Conservation (phyloP, 352 stramenopile species). For the Phytophthora aleatoria region DNA sequence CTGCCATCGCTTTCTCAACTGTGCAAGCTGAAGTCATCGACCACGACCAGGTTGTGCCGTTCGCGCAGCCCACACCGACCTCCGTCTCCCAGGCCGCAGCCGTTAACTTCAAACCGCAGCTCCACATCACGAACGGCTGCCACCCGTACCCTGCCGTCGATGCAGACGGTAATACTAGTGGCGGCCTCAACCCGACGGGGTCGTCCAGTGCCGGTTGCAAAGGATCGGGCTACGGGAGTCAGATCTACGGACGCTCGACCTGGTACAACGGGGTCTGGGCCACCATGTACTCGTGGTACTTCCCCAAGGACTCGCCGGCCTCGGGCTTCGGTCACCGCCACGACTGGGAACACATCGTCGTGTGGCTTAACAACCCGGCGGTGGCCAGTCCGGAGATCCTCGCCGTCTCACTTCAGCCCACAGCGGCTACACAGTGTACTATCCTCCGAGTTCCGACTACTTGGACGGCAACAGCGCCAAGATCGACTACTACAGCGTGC, state of each 20-base stretch:
- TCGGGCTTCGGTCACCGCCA: conserved; percentile 1
- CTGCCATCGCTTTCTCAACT: too few relatives aligned
- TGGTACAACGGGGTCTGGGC: conserved; percentile 4
- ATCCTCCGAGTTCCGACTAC: not conserved
- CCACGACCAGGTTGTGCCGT: not conserved
- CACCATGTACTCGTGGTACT: conserved; percentile 8
- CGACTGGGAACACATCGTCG: conserved; percentile 3
- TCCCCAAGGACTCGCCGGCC: conserved; percentile 5
- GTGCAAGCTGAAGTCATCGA: too few relatives aligned
- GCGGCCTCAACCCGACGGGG: not conserved
- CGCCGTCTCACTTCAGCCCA: conserved; percentile 1
- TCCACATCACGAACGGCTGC: conserved; percentile 8
- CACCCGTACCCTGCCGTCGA: conserved; percentile 4
- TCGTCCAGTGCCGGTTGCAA: conserved; percentile 7
- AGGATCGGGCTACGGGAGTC: conserved; percentile 9
- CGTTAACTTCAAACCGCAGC: conserved; percentile 1
- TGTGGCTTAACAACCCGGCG: conserved; percentile 4
- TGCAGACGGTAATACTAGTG: not conserved
- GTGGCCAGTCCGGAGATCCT: conserved; percentile 6
- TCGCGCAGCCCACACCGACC: conserved; percentile 8
- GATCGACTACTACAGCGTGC: conserved; percentile 10
- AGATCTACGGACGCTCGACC: conserved; percentile 5
- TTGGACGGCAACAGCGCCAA: conserved; percentile 5
- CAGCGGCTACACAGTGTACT: not conserved
- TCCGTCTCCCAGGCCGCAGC: conserved; percentile 1